phyloP scores from a whole-genome alignment of 2,329 filamentous ascomycete genomes.

The Phyllachora maydis region DNA sequence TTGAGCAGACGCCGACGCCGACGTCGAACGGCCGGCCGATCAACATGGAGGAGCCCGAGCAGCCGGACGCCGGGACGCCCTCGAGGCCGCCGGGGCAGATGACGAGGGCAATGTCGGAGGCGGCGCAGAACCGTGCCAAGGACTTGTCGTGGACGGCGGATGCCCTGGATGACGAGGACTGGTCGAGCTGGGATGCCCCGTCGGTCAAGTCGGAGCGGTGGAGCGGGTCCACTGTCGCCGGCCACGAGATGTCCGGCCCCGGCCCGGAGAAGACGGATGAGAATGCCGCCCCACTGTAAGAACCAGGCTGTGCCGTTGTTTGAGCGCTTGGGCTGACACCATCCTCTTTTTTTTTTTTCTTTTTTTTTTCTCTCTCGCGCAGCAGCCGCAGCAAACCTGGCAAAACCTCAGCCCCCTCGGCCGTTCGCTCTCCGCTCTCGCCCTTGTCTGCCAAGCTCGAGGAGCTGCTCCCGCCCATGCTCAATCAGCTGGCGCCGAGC shows the following conservation, averaged over 20 bases:
- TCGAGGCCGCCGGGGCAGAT: conserved; percentile 7
- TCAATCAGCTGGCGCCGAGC: conserved; percentile 52
- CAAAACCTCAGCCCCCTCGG: too few species aligned
- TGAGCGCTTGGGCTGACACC: too few species aligned
- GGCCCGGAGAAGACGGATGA: conserved; percentile 27
- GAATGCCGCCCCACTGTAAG: conserved; percentile 26
- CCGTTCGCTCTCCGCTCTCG: too few species aligned
- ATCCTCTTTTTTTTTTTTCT: too few species aligned
- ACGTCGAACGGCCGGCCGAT: too few species aligned
- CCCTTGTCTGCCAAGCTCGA: conserved; percentile 24
- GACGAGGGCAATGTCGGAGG: conserved; percentile 14
- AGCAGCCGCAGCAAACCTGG: too few species aligned
- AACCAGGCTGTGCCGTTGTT: conserved; percentile 3
- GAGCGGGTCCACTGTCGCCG: conserved; percentile 38
- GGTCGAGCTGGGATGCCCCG: conserved; percentile 43
- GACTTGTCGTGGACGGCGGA: conserved; percentile 41
- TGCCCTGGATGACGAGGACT: conserved; percentile 37
- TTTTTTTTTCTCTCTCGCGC: too few species aligned
- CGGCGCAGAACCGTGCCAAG: conserved; percentile 16
- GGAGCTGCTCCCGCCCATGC: conserved; percentile 44
- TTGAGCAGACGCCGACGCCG: conserved; percentile 13
- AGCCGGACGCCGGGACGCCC: conserved; percentile 18
- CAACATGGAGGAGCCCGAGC: too few species aligned
- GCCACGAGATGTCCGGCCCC: conserved; percentile 19
- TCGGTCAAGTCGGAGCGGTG: conserved; percentile 33